phyloP scores from a whole-genome alignment of 441 rosid species.

The Daphne laureola region DNA sequence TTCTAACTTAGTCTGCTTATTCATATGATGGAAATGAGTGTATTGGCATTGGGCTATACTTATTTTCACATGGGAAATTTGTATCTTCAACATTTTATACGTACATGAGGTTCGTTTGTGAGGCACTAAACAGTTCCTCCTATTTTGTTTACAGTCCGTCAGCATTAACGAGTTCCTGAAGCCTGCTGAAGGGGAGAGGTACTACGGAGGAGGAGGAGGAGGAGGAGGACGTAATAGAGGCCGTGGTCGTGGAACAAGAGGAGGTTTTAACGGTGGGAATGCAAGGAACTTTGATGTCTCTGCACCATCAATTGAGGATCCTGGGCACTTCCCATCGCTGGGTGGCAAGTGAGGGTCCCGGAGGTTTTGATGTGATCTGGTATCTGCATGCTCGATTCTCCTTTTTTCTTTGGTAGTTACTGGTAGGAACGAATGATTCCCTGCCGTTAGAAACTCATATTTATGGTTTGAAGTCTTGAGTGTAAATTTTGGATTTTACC shows the following conservation, averaged over 20 bases:
- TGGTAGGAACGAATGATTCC: slow-evolving; percentile 14
- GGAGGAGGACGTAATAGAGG: slow-evolving; percentile 75
- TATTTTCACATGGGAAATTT: no score
- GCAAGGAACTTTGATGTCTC: slow-evolving; percentile 20
- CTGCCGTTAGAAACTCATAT: slow-evolving; percentile 17
- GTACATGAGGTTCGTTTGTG: not conserved
- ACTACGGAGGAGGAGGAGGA: slow-evolving; percentile 23
- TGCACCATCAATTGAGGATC: slow-evolving; percentile 73
- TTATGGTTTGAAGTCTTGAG: slow-evolving; percentile 23
- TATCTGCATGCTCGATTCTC: slow-evolving; percentile 2
- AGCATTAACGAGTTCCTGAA: slow-evolving; percentile 87
- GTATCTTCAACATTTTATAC: no score
- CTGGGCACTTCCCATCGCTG: slow-evolving; percentile 80
- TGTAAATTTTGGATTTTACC: slow-evolving; percentile 44
- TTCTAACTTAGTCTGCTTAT: no score
- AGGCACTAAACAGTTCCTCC: not conserved
- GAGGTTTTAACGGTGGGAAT: slow-evolving; percentile 42
- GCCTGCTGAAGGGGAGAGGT: slow-evolving; percentile 79
- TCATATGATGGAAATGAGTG: no score
- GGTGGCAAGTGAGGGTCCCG: slow-evolving; percentile 57
- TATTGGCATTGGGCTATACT: no score
- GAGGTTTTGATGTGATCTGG: not conserved
- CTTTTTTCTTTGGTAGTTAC: slow-evolving; percentile 13
- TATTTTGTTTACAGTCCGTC: slow-evolving; percentile 46
- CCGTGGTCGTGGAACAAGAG: slow-evolving; percentile 57